Evolutionary conservation across 192 early-diverging fungal species (phyloP).

Genomic region (Coemansia sp.): DNA sequence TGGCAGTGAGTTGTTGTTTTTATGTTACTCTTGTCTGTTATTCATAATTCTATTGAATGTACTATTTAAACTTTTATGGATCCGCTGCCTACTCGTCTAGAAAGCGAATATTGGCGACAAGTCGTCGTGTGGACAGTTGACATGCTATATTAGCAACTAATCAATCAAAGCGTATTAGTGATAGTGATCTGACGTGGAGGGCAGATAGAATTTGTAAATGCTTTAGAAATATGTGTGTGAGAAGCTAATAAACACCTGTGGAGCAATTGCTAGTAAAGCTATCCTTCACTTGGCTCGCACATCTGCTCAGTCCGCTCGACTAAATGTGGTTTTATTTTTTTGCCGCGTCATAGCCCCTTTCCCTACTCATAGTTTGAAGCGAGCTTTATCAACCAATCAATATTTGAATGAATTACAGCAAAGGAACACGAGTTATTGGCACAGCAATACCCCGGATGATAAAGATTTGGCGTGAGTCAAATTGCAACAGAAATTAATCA

Average conservation of each 20-base stretch:
- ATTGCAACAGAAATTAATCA: neutral
- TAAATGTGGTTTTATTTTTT: too few species aligned
- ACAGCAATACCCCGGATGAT: neutral
- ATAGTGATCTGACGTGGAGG: neutral
- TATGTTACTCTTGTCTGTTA: neutral
- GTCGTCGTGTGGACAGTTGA: neutral
- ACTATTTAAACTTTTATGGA: neutral
- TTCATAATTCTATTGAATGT: neutral
- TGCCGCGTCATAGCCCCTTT: too few species aligned
- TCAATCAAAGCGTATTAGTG: neutral
- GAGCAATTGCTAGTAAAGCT: neutral
- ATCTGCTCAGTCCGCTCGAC: neutral
- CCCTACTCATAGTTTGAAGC: neutral
- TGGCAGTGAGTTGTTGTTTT: neutral
- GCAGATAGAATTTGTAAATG: neutral
- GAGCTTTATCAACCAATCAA: neutral
- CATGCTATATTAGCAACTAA: neutral
- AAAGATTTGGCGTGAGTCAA: neutral
- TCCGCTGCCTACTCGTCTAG: neutral
- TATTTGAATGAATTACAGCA: neutral
- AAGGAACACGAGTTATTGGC: neutral
- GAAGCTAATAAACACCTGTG: neutral
- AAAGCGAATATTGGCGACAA: neutral
- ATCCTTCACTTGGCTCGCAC: neutral
- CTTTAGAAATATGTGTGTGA: neutral